Base-by-base conservation (phyloP, 148 eudicot species). In the Polygonum maritimum region DNA sequence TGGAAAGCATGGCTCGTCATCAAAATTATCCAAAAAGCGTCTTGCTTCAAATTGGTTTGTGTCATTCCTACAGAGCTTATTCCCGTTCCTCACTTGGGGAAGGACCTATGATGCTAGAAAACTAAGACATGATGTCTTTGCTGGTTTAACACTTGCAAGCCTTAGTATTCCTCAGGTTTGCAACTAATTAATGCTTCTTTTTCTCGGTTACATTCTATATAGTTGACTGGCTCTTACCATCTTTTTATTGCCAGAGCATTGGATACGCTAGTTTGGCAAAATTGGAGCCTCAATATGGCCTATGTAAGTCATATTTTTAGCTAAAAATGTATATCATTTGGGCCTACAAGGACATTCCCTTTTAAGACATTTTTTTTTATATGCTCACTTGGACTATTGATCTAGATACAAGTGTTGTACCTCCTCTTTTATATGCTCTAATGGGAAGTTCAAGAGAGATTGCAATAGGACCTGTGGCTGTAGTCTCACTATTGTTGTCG, bases 381-480 rank as follows among this genome's bases (percentile, higher is more conserved):
- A 67, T 33, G 71, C 15, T 67, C 4, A 67, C 36, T 35, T 45
- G 33, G 52, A 41, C 36, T 72, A 39, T 48, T 75, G 47, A 12
- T 78, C 40, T 82, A 91, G 97, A 91, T 72, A 82, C 91, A 9
- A 89, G 97, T 82, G 85, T 89, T 75, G 90, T 91, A 44, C 97
- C 97, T 7, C 97, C 97, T 45, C 48, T 91, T 18, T 67, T 91
- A 15, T 91, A 91, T 71, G 91, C 97, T 48, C 80, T 88, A 71
- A 91, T 91, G 93, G 93, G 93, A 63, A 89, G 97, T 44, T 91
- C 93, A 11, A 83, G 90, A 81, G 97, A 91, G 76, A 89, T 91
- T 19, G 97, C 93, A 31, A 91, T 91, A n/a, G 97, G 97, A 63
- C 97, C 97, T 0, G 97, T 91, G 49, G 91, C 97, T 63, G 91